These are phyloP conservation scores for Aspergillus carlsbadensis DNA, from an alignment of 495 filamentous ascomycete genomes.

Conservation along the genomic window DNA sequence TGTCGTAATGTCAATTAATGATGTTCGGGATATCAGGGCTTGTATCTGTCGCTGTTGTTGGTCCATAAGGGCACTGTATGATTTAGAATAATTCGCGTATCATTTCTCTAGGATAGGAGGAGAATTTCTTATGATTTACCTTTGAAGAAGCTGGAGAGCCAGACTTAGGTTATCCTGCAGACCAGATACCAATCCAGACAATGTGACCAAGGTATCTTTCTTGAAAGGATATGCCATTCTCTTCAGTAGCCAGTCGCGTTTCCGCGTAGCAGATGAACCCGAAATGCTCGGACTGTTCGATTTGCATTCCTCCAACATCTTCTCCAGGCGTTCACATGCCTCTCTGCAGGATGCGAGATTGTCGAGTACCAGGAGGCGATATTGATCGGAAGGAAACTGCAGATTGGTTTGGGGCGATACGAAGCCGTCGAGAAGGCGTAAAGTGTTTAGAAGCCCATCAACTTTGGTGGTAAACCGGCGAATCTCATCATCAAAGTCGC, in stretches of 20 bases:
- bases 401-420: neutral
- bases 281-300: neutral
- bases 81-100: neutral
- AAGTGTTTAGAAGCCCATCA: neutral
- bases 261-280: neutral
- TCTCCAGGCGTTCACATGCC: neutral
- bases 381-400: neutral
- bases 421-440: neutral
- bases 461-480: neutral
- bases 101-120: neutral
- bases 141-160: neutral
- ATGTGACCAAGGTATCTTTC: neutral
- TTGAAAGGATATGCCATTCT: neutral
- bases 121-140: neutral
- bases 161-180: neutral
- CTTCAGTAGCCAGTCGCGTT: neutral
- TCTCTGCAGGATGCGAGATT: neutral
- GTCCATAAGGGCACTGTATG: neutral
- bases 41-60: neutral
- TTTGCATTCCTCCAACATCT: neutral
- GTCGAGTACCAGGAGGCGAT: neutral
- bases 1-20: neutral
- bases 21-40: neutral
- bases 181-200: neutral
- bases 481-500: neutral